Conservation (phyloP, 768 basidiomycete species). For the Chalciporus pseudorubinellus region DNA sequence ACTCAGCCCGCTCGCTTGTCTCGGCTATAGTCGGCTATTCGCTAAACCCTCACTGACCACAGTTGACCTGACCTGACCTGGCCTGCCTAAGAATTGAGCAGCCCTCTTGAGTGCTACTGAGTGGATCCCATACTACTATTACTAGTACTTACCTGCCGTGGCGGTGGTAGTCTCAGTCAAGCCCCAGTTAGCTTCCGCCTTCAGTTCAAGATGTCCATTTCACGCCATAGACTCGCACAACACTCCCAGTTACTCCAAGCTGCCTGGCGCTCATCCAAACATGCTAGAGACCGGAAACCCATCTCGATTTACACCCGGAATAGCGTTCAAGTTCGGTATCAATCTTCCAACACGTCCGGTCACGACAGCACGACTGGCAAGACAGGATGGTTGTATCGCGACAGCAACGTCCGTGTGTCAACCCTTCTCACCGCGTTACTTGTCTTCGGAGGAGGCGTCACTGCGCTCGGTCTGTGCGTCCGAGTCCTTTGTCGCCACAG, state of each 20-base stretch:
- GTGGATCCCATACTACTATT: too few relatives aligned
- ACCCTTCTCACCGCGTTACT: constrained; percentile 40
- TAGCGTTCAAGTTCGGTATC: constrained; percentile 1
- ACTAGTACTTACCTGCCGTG: too few relatives aligned
- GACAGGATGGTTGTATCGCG: constrained; percentile 8
- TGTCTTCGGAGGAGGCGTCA: constrained; percentile 37
- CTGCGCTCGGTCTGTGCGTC: constrained; percentile 45
- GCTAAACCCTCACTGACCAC: too few relatives aligned
- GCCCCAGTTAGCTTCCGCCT: too few relatives aligned
- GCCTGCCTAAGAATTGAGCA: too few relatives aligned
- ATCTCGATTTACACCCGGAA: not conserved
- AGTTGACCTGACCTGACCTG: too few relatives aligned
- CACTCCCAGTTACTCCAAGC: not conserved
- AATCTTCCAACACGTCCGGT: constrained; percentile 13
- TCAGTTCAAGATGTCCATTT: constrained; percentile 3
- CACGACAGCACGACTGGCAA: not conserved
- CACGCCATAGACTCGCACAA: constrained; percentile 2
- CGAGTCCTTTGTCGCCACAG: constrained; percentile 15
- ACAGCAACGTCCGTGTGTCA: constrained; percentile 33
- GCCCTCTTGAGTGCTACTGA: too few relatives aligned
- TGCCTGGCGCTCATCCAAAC: not conserved
- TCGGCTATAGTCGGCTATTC: too few relatives aligned
- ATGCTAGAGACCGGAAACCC: not conserved
- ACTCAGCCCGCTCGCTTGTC: too few relatives aligned
- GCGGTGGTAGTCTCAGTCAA: too few relatives aligned